Base-by-base conservation (phyloP, 441 rosid species). In the Aleurites moluccanus region DNA sequence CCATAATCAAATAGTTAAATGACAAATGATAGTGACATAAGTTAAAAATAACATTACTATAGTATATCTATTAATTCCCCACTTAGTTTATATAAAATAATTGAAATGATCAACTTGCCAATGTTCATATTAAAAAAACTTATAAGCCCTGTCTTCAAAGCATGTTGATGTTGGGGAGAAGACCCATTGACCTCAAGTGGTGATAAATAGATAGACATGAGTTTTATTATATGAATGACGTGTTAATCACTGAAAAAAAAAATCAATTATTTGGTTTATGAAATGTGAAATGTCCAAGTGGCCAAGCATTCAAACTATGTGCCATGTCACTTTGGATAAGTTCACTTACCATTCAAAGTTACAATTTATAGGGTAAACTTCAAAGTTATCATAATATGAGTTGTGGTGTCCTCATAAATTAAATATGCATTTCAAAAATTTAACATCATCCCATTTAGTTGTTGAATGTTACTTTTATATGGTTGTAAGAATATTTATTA, bases 241-340 rank as follows among this genome's bases (percentile, higher is more conserved):
- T 16, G 25, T 49, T 68, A 33, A 68, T 50, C 40, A 10, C 40
- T 38, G 6, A 38, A 6, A 38, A 6, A 35, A 38, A 14, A 15
- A 67, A 6, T 67, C 57, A 28, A 49, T 25, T 47, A 47, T 47
- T 49, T 67, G 16, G 40, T 38, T 4, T 4, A 16, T 8, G 15
- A 27, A 50, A 27, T 21, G 6, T 28, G 7, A 18, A 55, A 13
- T 23, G 53, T 52, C 13, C 21, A 9, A 11, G 42, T 42, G 28
- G 30, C 15, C 20, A 65, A 1, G 15, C 30, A 45, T 44, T 25
- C 23, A 23, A 67, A 3, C 16, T 67, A 13, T 16, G 23, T 27
- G 70, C 70, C 38, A 35, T 44, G 70, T 21, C 70, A 44, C 21
- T 44, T 45, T 45, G 56, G 56, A 67, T 44, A 42, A 23, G 56